Evolutionary conservation across 257 asterid species (phyloP).

Genomic region (Galeopsis tetrahit): DNA sequence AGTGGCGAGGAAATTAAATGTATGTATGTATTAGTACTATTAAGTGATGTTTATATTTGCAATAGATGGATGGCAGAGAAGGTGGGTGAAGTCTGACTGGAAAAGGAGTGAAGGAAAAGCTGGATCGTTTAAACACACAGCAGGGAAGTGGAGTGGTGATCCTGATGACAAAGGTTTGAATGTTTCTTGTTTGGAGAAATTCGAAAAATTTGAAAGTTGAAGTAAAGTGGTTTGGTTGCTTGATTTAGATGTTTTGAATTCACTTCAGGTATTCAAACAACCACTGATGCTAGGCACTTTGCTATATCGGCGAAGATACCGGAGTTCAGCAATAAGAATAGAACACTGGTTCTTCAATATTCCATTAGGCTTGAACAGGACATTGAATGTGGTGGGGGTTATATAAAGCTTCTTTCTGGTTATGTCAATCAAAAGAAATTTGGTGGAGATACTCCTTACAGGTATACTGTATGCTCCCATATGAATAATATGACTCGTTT

Average conservation of each 20-base stretch:
- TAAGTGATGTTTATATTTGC: neutral
- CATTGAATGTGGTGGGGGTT: conserved; percentile 98
- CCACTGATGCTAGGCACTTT: conserved; percentile 80
- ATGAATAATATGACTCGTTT: neutral
- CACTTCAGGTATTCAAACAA: conserved; percentile 85
- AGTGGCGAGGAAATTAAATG: neutral
- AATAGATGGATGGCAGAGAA: conserved; percentile 84
- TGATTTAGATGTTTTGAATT: conserved; percentile 12
- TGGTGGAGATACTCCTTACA: conserved; percentile 99
- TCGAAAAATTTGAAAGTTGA: neutral
- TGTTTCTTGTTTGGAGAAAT: conserved; percentile 8
- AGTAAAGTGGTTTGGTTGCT: neutral
- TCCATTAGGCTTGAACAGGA: conserved; percentile 93
- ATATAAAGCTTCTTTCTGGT: conserved; percentile 90
- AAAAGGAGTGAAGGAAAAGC: conserved; percentile 92
- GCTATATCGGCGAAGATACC: conserved; percentile 96
- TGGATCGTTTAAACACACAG: conserved; percentile 84
- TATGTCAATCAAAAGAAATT: conserved; percentile 94
- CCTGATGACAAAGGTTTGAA: conserved; percentile 87
- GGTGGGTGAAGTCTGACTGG: conserved; percentile 98
- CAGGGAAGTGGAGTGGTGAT: conserved; percentile 93
- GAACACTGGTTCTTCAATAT: conserved; percentile 85
- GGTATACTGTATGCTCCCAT: conserved; percentile 44
- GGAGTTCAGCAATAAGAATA: conserved; percentile 88
- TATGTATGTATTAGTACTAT: neutral